Percentiles rank a stretch among this genome's conserved stretches.
These are phyloP conservation scores for Phytophthora pisi DNA, from an alignment of 352 stramenopile genomes.

Conservation along the genomic window DNA sequence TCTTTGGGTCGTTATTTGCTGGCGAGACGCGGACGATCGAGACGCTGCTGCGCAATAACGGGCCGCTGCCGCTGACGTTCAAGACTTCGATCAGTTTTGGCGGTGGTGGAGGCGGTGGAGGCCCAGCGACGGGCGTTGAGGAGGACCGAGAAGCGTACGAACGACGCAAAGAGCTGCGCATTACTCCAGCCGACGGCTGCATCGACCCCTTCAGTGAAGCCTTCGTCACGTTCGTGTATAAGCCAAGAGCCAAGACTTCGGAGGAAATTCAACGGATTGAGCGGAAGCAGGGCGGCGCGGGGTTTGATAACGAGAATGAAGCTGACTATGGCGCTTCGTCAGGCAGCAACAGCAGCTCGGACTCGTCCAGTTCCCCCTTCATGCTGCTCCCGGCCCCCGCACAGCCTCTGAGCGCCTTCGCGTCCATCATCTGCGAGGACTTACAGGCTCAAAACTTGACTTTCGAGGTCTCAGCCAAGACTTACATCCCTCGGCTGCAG, in stretches of 20 bases:
- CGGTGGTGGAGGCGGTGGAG: slow-evolving; percentile 7
- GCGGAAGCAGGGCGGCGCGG: slow-evolving; percentile 14
- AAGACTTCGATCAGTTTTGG: slow-evolving; percentile 62
- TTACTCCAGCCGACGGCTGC: slow-evolving; percentile 55
- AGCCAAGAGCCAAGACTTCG: slow-evolving; percentile 45
- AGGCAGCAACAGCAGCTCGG: slow-evolving; percentile 2
- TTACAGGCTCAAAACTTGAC: slow-evolving; percentile 76
- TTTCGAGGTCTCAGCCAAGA: slow-evolving; percentile 73
- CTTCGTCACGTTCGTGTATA: slow-evolving; percentile 54
- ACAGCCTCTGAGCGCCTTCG: slow-evolving; percentile 61
- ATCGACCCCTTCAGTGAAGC: slow-evolving; percentile 68
- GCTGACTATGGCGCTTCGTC: neutral
- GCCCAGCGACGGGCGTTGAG: slow-evolving; percentile 21
- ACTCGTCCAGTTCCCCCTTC: slow-evolving; percentile 23
- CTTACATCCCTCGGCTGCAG: slow-evolving; percentile 56
- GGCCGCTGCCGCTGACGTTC: slow-evolving; percentile 67
- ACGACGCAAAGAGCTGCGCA: slow-evolving; percentile 68
- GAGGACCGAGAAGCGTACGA: slow-evolving; percentile 77
- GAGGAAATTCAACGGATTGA: slow-evolving; percentile 36
- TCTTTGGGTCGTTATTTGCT: slow-evolving; percentile 77
- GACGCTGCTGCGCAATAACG: slow-evolving; percentile 81
- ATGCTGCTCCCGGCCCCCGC: slow-evolving; percentile 27
- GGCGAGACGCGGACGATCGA: slow-evolving; percentile 64
- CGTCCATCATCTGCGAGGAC: slow-evolving; percentile 73
- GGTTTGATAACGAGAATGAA: neutral